phyloP scores from a whole-genome alignment of 371 early-diverging fungal genomes.

The Rhizomucor miehei region DNA sequence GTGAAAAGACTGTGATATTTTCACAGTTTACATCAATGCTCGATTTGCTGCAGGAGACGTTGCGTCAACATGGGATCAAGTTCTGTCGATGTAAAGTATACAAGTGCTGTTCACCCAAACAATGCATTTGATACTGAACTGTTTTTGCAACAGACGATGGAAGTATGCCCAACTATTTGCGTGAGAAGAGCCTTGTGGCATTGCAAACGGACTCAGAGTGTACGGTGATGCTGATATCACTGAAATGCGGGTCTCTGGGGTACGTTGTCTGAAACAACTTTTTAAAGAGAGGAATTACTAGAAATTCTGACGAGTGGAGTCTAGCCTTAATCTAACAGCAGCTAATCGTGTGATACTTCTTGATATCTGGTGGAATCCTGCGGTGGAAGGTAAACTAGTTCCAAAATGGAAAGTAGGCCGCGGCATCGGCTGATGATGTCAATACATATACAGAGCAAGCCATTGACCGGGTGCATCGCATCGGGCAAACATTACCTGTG shows the following conservation, averaged over 20 bases:
- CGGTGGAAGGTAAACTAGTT: conserved; percentile 56
- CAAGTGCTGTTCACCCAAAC: no score
- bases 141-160: conserved; percentile 50
- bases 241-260: conserved; percentile 72
- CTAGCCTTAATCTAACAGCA: conserved; percentile 72
- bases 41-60: conserved; percentile 68
- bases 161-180: conserved; percentile 32
- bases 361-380: conserved; percentile 91
- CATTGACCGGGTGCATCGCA: conserved; percentile 85
- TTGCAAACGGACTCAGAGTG: conserved; percentile 55
- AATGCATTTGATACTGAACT: no score
- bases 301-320: conserved; percentile 7
- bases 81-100: conserved; percentile 54
- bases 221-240: conserved; percentile 63
- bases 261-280: conserved; percentile 15
- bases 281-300: background rate
- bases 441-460: conserved; percentile 59
- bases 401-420: background rate
- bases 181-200: conserved; percentile 45
- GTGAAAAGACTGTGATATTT: conserved; percentile 79
- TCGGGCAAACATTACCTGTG: conserved; percentile 74
- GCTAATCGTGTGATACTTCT: conserved; percentile 73
- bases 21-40: conserved; percentile 86
- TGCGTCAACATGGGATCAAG: conserved; percentile 56
- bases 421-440: background rate